phyloP scores from a whole-genome alignment of 2,329 filamentous ascomycete genomes.

The Macroventuria anomochaeta region DNA sequence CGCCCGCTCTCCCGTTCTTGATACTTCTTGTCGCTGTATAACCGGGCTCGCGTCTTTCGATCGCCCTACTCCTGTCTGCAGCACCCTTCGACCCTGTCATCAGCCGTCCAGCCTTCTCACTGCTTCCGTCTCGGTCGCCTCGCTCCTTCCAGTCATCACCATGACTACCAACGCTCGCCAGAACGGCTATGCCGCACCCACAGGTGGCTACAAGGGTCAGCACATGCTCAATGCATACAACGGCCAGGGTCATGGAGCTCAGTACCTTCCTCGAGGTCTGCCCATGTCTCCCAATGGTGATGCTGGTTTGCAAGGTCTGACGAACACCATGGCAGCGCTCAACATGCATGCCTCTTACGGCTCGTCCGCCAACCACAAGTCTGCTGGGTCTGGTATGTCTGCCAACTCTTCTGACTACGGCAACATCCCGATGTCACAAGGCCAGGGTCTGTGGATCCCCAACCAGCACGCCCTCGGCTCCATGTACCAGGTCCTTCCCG shows the following conservation, averaged over 20 bases:
- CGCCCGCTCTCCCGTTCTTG: conserved; percentile 24
- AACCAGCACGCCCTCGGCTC: conserved; percentile 44
- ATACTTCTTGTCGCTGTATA: conserved; percentile 21
- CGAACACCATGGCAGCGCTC: conserved; percentile 46
- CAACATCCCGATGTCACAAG: conserved; percentile 41
- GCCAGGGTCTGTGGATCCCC: conserved; percentile 49
- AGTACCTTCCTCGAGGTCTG: conserved; percentile 47
- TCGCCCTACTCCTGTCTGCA: conserved; percentile 12
- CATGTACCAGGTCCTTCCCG: conserved; percentile 46
- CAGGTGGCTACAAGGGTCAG: conserved; percentile 41
- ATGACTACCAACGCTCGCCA: conserved; percentile 45
- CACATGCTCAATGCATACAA: conserved; percentile 41
- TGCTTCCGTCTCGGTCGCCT: conserved; percentile 1
- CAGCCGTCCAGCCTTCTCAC: conserved; percentile 2
- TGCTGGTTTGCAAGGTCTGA: conserved; percentile 41
- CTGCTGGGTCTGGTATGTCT: conserved; percentile 41
- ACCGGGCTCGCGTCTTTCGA: conserved; percentile 14
- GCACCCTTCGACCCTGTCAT: conserved; percentile 1
- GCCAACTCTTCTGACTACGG: conserved; percentile 44
- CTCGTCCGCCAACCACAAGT: conserved; percentile 41
- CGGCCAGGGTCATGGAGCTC: conserved; percentile 40
- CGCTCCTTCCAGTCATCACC: conserved; percentile 5
- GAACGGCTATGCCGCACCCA: conserved; percentile 35
- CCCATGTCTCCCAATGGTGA: conserved; percentile 43
- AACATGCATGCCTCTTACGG: conserved; percentile 46